Evolutionary conservation across 140 eudicot genomes (phyloP).

Genomic region (Senecio squalidus): DNA sequence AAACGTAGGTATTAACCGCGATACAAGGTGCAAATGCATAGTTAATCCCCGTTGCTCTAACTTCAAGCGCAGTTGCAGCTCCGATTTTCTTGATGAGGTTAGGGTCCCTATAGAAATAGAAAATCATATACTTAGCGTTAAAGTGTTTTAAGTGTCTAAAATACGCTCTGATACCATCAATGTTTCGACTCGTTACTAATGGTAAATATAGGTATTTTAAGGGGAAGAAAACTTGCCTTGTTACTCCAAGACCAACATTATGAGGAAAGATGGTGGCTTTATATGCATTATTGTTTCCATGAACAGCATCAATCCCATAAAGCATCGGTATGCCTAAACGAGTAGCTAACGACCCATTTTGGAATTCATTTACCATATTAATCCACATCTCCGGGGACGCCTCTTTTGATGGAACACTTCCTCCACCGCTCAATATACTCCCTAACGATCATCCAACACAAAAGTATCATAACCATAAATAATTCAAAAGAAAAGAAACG

Average conservation of each 20-base stretch:
- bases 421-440: conserved; percentile 61
- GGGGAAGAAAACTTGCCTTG: conserved; percentile 36
- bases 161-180: too few relatives aligned
- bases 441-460: conserved; percentile 27
- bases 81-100: conserved; percentile 47
- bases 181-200: too few relatives aligned
- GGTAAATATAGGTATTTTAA: conserved; percentile 1
- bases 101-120: conserved; percentile 45
- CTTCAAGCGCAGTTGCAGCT: conserved; percentile 59
- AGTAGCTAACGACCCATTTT: conserved; percentile 44
- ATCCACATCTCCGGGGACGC: conserved; percentile 52
- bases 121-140: not conserved
- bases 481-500: not conserved
- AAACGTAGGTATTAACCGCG: conserved; percentile 25
- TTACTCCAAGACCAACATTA: conserved; percentile 64
- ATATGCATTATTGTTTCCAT: conserved; percentile 62
- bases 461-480: not conserved
- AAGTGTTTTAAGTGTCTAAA: not conserved
- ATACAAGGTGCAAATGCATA: conserved; percentile 54
- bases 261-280: conserved; percentile 69
- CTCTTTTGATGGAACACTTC: conserved; percentile 40
- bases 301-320: conserved; percentile 65
- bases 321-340: conserved; percentile 63
- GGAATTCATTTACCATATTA: conserved; percentile 48
- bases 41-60: conserved; percentile 54